phyloP scores from a whole-genome alignment of 2,329 filamentous ascomycete genomes.

The Clarireedia monteithiana region DNA sequence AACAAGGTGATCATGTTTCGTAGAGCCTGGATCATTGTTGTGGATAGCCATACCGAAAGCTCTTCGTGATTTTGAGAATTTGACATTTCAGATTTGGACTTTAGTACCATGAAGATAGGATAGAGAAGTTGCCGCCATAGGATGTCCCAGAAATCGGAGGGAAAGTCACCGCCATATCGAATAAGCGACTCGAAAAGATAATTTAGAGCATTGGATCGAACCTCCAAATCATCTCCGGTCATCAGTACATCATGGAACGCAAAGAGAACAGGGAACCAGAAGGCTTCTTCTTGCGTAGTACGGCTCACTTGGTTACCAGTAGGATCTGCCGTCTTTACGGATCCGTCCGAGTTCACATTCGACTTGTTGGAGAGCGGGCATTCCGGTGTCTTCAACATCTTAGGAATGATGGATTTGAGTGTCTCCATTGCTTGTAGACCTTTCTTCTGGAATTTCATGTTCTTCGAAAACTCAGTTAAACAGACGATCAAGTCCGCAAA shows the following conservation, averaged over 20 bases:
- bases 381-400: slow-evolving; percentile 92
- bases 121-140: slow-evolving; percentile 95
- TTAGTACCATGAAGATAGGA: slow-evolving; percentile 96
- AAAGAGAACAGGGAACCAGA: slow-evolving; percentile 97
- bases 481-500: slow-evolving; percentile 96
- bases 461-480: slow-evolving; percentile 97
- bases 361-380: slow-evolving; percentile 73
- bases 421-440: slow-evolving; percentile 92
- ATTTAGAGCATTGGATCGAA: slow-evolving; percentile 81
- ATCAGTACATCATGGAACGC: slow-evolving; percentile 98
- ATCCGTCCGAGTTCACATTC: slow-evolving; percentile 31
- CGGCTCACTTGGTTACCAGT: slow-evolving; percentile 56
- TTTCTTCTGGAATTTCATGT: slow-evolving; percentile 97
- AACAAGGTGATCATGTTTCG: slow-evolving; percentile 98
- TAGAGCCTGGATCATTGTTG: slow-evolving; percentile 97
- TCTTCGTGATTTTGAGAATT: slow-evolving; percentile 96
- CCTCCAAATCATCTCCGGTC: slow-evolving; percentile 97
- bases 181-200: slow-evolving; percentile 96
- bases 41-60: slow-evolving; percentile 95
- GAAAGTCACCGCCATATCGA: slow-evolving; percentile 84
- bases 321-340: slow-evolving; percentile 29
- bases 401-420: slow-evolving; percentile 84
- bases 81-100: slow-evolving; percentile 92
- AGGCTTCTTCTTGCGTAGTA: slow-evolving; percentile 91
- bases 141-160: slow-evolving; percentile 95